phyloP scores from a whole-genome alignment of 176 grass and related monocot species.

The Stipa capillata region DNA sequence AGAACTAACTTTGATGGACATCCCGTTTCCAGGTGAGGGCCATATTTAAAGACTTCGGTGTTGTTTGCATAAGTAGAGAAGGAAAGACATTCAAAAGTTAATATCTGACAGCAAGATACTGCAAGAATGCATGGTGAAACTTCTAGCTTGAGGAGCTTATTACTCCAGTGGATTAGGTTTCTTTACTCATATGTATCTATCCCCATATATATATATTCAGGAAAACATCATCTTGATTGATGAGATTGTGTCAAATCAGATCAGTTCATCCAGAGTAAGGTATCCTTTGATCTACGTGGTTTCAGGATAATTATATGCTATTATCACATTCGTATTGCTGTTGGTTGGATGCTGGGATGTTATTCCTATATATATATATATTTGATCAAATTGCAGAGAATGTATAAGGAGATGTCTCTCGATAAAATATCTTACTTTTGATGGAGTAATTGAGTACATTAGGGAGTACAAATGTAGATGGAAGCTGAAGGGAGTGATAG shows the following conservation, averaged over 20 bases:
- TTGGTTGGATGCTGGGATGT: neutral
- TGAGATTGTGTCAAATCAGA: constrained; percentile 75
- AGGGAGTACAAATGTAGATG: constrained; percentile 46
- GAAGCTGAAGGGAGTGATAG: too few species aligned
- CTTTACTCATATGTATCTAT: neutral
- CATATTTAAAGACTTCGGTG: constrained; percentile 65
- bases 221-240: constrained; percentile 54
- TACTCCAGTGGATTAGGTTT: neutral
- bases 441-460: constrained; percentile 76
- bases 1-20: neutral
- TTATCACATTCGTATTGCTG: too few species aligned
- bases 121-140: constrained; percentile 49
- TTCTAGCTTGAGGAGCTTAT: neutral
- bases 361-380: neutral
- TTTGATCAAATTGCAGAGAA: too few species aligned
- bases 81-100: constrained; percentile 45
- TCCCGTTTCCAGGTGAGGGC: constrained; percentile 35
- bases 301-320: neutral
- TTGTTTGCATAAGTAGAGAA: constrained; percentile 68
- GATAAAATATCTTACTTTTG: too few species aligned
- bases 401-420: too few species aligned
- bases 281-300: neutral
- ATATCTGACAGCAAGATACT: constrained; percentile 40
- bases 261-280: constrained; percentile 86
- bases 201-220: constrained; percentile 31